phyloP scores from a whole-genome alignment of 345 rosid species.

The Camelina neglecta region DNA sequence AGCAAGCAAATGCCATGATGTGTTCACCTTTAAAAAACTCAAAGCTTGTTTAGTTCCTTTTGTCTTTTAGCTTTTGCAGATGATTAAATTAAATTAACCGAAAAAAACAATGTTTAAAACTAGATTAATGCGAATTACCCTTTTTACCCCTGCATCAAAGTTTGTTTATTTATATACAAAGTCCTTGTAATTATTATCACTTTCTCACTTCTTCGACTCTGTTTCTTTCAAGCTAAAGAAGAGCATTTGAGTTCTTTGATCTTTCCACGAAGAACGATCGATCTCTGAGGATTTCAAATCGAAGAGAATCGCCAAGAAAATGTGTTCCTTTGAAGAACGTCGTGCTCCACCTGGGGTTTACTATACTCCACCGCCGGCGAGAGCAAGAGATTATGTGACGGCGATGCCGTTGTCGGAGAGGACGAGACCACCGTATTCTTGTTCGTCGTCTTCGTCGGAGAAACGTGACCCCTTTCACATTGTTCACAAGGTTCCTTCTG shows the following conservation, averaged over 20 bases:
- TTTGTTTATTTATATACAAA: conserved; percentile 12
- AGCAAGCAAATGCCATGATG: conserved; percentile 9
- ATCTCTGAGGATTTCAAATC: conserved; percentile 4
- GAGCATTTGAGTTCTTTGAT: conserved; percentile 25
- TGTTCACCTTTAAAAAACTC: not conserved
- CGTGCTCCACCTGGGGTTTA: conserved; percentile 45
- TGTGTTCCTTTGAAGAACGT: conserved; percentile 49
- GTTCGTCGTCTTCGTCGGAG: conserved; percentile 30
- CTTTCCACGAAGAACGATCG: not conserved
- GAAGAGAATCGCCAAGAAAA: conserved; percentile 14
- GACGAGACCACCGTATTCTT: conserved; percentile 39
- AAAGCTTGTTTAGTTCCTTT: conserved; percentile 18
- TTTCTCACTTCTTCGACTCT: conserved; percentile 2
- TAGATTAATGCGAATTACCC: not conserved
- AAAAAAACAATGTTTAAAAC: conserved; percentile 14
- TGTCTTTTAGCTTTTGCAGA: conserved; percentile 16
- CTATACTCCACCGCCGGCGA: conserved; percentile 63
- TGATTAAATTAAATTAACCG: not conserved
- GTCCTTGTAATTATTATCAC: not conserved
- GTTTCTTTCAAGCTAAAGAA: not conserved
- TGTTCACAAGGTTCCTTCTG: conserved; percentile 74
- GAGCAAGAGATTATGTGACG: conserved; percentile 28
- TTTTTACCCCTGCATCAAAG: not conserved
- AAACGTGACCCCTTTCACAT: conserved; percentile 60
- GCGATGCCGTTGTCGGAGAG: conserved; percentile 61